A percentile compares a stretch with the other conserved stretches of the same genome.
Conservation (phyloP, 2,329 filamentous ascomycete species). For the Nemania abortiva region DNA sequence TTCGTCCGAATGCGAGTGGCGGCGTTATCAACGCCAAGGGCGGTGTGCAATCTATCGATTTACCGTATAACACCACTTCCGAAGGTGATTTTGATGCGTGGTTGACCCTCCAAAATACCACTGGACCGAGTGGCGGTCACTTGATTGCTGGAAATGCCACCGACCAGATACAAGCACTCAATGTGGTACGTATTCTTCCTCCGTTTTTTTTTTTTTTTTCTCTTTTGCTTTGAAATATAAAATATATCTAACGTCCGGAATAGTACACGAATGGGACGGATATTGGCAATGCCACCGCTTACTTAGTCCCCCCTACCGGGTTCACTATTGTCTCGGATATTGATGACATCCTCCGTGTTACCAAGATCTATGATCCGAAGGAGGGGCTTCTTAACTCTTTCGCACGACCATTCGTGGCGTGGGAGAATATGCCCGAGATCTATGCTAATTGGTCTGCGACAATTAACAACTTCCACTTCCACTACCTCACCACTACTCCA, state of each 20-base stretch:
- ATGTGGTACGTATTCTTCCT: slow-evolving; percentile 57
- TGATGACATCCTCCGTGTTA: slow-evolving; percentile 83
- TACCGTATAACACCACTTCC: slow-evolving; percentile 74
- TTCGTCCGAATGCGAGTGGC: slow-evolving; percentile 66
- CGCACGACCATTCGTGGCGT: slow-evolving; percentile 75
- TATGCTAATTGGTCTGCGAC: slow-evolving; percentile 80
- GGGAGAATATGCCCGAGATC: slow-evolving; percentile 84
- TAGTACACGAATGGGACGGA: slow-evolving; percentile 71
- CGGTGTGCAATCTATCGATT: slow-evolving; percentile 70
- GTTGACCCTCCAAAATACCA: slow-evolving; percentile 69
- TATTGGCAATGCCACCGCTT: slow-evolving; percentile 80
- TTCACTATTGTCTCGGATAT: slow-evolving; percentile 82
- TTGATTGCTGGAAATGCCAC: slow-evolving; percentile 75
- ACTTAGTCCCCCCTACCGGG: slow-evolving; percentile 77
- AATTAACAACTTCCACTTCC: slow-evolving; percentile 78
- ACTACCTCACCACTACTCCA: slow-evolving; percentile 84
- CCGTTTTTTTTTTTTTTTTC: too few relatives aligned
- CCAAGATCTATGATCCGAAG: slow-evolving; percentile 81
- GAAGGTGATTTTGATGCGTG: slow-evolving; percentile 82
- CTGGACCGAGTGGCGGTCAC: slow-evolving; percentile 61
- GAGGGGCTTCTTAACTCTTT: slow-evolving; percentile 83
- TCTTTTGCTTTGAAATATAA: not conserved
- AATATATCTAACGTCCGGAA: not conserved
- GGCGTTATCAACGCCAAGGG: slow-evolving; percentile 65
- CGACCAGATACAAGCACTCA: slow-evolving; percentile 72